phyloP scores from a whole-genome alignment of 2,329 filamentous ascomycete genomes.

The Fusarium kyushuense region DNA sequence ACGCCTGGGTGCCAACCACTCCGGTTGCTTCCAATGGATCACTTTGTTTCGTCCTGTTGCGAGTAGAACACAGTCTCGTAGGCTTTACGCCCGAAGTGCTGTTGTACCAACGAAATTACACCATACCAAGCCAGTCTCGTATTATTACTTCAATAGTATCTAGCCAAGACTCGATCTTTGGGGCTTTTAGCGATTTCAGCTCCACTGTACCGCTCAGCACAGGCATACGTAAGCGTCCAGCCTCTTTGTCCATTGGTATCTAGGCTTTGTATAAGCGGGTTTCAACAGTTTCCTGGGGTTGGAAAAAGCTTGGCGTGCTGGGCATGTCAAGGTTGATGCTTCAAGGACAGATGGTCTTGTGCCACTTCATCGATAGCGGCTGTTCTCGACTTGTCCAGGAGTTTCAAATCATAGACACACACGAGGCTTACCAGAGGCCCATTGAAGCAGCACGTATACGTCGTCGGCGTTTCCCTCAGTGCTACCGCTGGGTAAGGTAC shows the following conservation, averaged over 20 bases:
- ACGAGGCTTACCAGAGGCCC: not conserved
- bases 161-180: constrained; percentile 37
- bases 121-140: constrained; percentile 26
- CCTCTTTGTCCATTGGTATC: constrained; percentile 15
- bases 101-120: constrained; percentile 28
- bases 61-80: constrained; percentile 1
- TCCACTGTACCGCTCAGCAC: constrained; percentile 26
- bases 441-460: not conserved
- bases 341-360: not conserved
- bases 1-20: constrained; percentile 15
- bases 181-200: constrained; percentile 19
- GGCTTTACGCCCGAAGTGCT: constrained; percentile 17
- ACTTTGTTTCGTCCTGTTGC: constrained; percentile 33
- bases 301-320: constrained; percentile 27
- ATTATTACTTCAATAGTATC: constrained; percentile 32
- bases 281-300: constrained; percentile 20
- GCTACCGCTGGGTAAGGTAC: constrained; percentile 5
- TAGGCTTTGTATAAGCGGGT: constrained; percentile 16
- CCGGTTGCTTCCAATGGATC: constrained; percentile 14
- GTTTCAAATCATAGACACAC: not conserved
- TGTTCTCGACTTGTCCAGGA: not conserved
- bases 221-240: constrained; percentile 25
- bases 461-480: constrained; percentile 1
- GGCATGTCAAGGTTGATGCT: constrained; percentile 12
- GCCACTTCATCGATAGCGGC: not conserved